Evolutionary conservation across 169 alveolate genomes (phyloP).

Genomic region (Eimeria praecox): DNA sequence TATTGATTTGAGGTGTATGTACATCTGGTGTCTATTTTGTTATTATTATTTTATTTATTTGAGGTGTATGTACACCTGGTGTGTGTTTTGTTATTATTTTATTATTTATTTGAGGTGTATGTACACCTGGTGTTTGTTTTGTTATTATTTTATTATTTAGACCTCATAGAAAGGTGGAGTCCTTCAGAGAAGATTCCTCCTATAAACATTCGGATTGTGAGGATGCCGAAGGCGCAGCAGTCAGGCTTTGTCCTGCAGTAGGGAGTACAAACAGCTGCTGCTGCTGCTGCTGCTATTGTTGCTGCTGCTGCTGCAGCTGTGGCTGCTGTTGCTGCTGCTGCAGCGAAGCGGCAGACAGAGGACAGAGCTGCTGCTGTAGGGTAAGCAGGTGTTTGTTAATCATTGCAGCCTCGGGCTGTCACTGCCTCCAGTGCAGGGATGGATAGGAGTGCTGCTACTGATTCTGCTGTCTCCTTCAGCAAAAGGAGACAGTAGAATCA

Average conservation of each 20-base stretch:
- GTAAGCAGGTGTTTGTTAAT: background rate
- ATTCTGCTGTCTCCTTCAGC: background rate
- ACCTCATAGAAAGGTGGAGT: conserved; percentile 33
- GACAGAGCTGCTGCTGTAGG: conserved; percentile 6
- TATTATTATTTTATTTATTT: no score
- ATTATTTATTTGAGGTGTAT: no score
- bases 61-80: no score
- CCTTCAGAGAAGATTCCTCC: conserved; percentile 37
- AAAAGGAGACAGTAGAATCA: background rate
- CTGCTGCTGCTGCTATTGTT: background rate
- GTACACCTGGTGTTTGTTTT: background rate
- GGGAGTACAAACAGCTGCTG: background rate
- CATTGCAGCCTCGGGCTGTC: background rate
- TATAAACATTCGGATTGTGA: conserved; percentile 2
- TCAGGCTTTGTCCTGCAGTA: background rate
- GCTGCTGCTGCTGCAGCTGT: background rate
- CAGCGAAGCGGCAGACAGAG: background rate
- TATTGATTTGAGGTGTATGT: no score
- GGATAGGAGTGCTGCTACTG: background rate
- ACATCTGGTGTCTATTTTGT: no score
- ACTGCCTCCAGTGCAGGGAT: background rate
- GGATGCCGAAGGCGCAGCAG: background rate
- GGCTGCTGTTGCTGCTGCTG: background rate
- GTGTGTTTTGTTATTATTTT: no score
- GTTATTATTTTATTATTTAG: background rate